Conservation (phyloP, 768 basidiomycete species). For the Tephrocybe sp. region DNA sequence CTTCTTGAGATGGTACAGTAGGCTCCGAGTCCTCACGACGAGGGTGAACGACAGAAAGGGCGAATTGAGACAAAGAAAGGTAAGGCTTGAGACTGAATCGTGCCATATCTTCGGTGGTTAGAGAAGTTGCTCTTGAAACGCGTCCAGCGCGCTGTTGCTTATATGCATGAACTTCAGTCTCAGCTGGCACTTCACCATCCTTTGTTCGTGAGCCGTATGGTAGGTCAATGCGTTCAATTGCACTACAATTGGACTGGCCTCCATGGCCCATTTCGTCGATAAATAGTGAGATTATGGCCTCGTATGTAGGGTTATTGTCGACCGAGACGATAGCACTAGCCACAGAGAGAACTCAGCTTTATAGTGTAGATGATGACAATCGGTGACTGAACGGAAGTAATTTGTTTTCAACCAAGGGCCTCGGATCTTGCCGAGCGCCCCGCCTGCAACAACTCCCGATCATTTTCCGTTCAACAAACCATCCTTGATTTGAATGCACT, state of each 20-base stretch:
- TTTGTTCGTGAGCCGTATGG: constrained; percentile 20
- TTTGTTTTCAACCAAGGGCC: neutral
- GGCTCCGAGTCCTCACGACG: constrained; percentile 16
- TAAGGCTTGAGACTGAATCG: constrained; percentile 8
- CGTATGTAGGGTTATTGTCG: no score
- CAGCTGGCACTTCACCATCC: constrained; percentile 7
- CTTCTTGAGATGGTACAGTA: neutral
- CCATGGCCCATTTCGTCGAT: neutral
- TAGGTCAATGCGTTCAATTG: constrained; percentile 13
- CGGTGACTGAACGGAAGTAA: neutral
- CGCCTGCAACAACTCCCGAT: neutral
- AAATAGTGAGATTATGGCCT: neutral
- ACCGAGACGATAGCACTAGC: no score
- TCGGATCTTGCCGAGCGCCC: constrained; percentile 11
- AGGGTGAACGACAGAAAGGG: constrained; percentile 8
- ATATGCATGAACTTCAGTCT: constrained; percentile 9
- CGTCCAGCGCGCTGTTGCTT: constrained; percentile 3
- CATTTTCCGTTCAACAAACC: neutral
- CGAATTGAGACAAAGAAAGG: constrained; percentile 3
- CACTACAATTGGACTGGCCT: neutral
- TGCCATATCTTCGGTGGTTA: constrained; percentile 15
- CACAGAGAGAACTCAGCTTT: neutral
- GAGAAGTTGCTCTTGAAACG: constrained; percentile 1
- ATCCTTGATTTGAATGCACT: no score
- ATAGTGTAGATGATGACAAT: constrained; percentile 1